Percentiles rank a stretch among this genome's conserved stretches.
Conservation (phyloP, 306 rosid genomes). For the Hippophae gyantsensis region DNA sequence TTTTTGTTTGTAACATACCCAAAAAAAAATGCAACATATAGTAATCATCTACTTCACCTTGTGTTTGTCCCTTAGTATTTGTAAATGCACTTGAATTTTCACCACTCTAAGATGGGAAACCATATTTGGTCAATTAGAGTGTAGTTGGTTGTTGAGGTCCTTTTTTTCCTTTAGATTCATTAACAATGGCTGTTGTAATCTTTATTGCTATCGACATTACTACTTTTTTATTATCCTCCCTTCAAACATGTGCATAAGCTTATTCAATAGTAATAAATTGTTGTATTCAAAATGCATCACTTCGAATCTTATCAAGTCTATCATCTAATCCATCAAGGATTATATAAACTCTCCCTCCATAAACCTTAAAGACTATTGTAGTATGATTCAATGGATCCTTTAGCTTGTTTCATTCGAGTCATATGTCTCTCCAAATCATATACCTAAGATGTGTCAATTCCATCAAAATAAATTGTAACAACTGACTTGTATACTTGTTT, state of each 20-base stretch:
- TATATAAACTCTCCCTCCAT: not conserved
- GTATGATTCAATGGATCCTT: constrained; percentile 1
- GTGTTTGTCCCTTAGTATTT: too few species aligned
- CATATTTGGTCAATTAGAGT: too few species aligned
- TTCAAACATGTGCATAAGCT: constrained; percentile 1
- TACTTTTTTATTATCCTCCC: not conserved
- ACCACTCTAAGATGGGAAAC: too few species aligned
- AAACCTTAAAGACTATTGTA: constrained; percentile 7
- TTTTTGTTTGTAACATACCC: too few species aligned
- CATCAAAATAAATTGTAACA: constrained; percentile 4
- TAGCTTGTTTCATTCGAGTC: not conserved
- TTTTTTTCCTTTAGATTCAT: not conserved
- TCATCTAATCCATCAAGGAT: constrained; percentile 7
- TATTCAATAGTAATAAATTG: constrained; percentile 3
- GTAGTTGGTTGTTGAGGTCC: too few species aligned
- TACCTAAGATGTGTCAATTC: not conserved
- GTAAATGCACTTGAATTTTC: too few species aligned
- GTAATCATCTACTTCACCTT: too few species aligned
- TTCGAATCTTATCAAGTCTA: not conserved
- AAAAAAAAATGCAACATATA: too few species aligned
- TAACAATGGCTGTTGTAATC: not conserved
- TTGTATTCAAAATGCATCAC: not conserved
- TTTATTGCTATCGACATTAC: not conserved
- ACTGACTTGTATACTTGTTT: not conserved
- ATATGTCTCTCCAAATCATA: constrained; percentile 1